phyloP scores from a whole-genome alignment of 345 rosid species.

The Citrus cavaleriei region DNA sequence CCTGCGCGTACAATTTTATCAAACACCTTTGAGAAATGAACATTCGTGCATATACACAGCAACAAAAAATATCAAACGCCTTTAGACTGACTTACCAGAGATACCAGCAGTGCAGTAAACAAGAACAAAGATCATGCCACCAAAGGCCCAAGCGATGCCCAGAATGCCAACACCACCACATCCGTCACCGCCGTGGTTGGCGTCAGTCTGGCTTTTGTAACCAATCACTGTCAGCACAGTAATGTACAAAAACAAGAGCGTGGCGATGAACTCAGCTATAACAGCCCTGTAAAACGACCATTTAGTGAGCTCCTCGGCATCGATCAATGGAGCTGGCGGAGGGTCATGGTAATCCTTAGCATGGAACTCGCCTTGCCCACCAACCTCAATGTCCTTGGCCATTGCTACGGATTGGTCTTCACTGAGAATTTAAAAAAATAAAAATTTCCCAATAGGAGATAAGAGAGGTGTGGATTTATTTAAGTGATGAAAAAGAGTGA shows the following conservation, averaged over 20 bases:
- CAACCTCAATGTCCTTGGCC: conserved; percentile 52
- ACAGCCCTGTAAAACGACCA: conserved; percentile 63
- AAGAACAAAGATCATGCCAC: conserved; percentile 71
- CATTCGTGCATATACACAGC: too few relatives aligned
- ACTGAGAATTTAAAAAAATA: background rate
- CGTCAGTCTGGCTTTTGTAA: conserved; percentile 44
- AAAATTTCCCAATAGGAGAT: background rate
- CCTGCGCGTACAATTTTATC: conserved; percentile 27
- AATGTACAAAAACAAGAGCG: conserved; percentile 58
- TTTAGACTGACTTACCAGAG: conserved; percentile 36
- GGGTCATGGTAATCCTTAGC: conserved; percentile 64
- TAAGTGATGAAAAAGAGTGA: background rate
- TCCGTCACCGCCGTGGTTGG: conserved; percentile 2
- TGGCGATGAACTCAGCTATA: conserved; percentile 61
- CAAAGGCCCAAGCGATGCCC: conserved; percentile 70
- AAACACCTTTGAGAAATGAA: background rate
- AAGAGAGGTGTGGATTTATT: background rate
- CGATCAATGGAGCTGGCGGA: conserved; percentile 51
- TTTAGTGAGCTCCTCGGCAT: conserved; percentile 40
- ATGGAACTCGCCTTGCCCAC: conserved; percentile 33
- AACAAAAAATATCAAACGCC: too few relatives aligned
- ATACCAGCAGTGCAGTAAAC: conserved; percentile 77
- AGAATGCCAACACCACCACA: conserved; percentile 66
- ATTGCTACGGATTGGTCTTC: conserved; percentile 20
- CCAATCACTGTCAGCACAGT: conserved; percentile 67